Conservation (phyloP, 2,329 filamentous ascomycete genomes). For the Aaosphaeria pasadenensis region DNA sequence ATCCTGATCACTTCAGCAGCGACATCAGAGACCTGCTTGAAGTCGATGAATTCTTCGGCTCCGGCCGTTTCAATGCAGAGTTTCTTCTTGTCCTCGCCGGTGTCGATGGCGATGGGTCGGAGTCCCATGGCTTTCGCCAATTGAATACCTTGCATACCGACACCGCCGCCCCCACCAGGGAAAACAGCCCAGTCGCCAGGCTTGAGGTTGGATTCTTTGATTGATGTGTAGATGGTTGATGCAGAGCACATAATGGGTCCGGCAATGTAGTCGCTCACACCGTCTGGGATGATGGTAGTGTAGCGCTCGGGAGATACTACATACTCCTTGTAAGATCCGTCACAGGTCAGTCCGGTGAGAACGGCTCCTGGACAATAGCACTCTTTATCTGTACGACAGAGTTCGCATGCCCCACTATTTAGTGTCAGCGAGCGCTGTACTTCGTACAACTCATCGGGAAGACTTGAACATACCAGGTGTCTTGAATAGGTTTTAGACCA, state of each 20-base stretch:
- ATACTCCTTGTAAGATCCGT: constrained; percentile 59
- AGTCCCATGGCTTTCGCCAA: constrained; percentile 40
- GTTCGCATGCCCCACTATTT: constrained; percentile 38
- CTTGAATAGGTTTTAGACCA: constrained; percentile 27
- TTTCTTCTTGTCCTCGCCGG: constrained; percentile 33
- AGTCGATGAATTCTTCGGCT: constrained; percentile 39
- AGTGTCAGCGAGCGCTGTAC: constrained; percentile 1
- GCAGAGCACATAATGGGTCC: constrained; percentile 61
- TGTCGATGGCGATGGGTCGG: constrained; percentile 35
- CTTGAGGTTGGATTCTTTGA: constrained; percentile 50
- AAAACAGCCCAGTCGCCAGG: constrained; percentile 56
- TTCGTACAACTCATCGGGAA: background rate
- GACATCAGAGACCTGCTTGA: constrained; percentile 30
- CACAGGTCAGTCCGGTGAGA: constrained; percentile 44
- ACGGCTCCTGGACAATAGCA: constrained; percentile 50
- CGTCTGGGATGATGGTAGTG: constrained; percentile 55
- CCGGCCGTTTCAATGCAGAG: constrained; percentile 30
- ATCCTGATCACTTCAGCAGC: constrained; percentile 31
- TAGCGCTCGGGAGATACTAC: constrained; percentile 55
- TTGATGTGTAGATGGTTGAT: constrained; percentile 56
- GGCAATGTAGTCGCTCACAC: constrained; percentile 54
- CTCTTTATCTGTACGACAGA: constrained; percentile 53
- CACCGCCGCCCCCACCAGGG: constrained; percentile 54
- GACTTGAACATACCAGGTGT: constrained; percentile 5
- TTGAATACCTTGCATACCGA: constrained; percentile 58